phyloP scores from a whole-genome alignment of 1,139 yeast species.

The Yamadazyma triangularis region DNA sequence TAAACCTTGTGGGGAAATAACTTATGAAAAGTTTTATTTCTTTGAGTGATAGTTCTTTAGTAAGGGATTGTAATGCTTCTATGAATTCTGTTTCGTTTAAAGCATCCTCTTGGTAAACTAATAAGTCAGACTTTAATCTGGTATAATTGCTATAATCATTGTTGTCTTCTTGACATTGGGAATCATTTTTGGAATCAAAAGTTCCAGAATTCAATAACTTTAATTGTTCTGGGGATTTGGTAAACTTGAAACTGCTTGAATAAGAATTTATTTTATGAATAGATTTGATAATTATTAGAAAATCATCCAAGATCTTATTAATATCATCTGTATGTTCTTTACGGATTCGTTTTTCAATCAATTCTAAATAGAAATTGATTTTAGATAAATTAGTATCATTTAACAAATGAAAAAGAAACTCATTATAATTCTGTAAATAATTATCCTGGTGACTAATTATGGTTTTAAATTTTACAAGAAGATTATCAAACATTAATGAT shows the following conservation, averaged over 20 bases:
- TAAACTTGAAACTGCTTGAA: slow-evolving; percentile 8
- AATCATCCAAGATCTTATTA: slow-evolving; percentile 6
- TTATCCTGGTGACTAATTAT: slow-evolving; percentile 2
- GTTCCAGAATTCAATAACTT: slow-evolving; percentile 2
- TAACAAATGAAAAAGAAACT: slow-evolving; percentile 6
- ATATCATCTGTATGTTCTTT: slow-evolving; percentile 4
- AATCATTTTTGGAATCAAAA: slow-evolving; percentile 1
- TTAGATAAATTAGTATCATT: slow-evolving; percentile 7
- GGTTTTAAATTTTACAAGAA: slow-evolving; percentile 8
- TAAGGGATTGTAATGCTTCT: slow-evolving; percentile 3
- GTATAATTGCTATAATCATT: background rate
- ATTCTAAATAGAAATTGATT: slow-evolving; percentile 9
- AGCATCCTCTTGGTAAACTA: slow-evolving; percentile 10
- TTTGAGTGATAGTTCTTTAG: slow-evolving; percentile 4
- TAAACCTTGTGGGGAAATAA: slow-evolving; percentile 12
- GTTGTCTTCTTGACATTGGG: background rate
- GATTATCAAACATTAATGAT: slow-evolving; percentile 4
- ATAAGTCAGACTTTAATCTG: slow-evolving; percentile 8
- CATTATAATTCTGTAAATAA: slow-evolving; percentile 5
- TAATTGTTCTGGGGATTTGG: slow-evolving; percentile 8
- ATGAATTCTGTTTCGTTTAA: slow-evolving; percentile 12
- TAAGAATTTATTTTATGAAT: slow-evolving; percentile 15
- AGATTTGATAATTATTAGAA: slow-evolving; percentile 13
- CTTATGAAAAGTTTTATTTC: slow-evolving; percentile 12
- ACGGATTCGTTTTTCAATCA: slow-evolving; percentile 8